phyloP scores from a whole-genome alignment of 2,329 filamentous ascomycete species.

The Pseudogymnoascus sp. region DNA sequence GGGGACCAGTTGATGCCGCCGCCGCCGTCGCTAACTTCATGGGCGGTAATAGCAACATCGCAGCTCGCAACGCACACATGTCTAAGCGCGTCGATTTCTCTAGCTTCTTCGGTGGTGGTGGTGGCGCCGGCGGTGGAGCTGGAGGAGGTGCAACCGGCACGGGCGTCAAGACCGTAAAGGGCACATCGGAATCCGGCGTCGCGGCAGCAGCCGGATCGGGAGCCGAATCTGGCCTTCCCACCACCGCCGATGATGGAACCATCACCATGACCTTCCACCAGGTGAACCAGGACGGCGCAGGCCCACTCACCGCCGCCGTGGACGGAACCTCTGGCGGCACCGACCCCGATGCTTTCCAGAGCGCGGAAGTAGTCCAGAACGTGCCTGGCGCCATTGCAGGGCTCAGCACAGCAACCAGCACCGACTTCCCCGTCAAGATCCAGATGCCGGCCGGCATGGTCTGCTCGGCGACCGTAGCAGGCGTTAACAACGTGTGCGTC shows the following conservation, averaged over 20 bases:
- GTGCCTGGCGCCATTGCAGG: constrained; percentile 52
- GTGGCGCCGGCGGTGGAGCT: constrained; percentile 31
- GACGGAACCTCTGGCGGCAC: constrained; percentile 57
- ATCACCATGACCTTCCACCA: constrained; percentile 59
- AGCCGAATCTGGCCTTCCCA: constrained; percentile 48
- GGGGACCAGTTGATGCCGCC: constrained; percentile 49
- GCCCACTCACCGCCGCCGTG: constrained; percentile 51
- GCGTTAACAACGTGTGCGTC: constrained; percentile 54
- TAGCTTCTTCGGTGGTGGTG: constrained; percentile 20
- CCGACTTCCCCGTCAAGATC: constrained; percentile 56
- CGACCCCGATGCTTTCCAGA: constrained; percentile 51
- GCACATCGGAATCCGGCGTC: constrained; percentile 41
- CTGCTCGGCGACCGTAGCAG: constrained; percentile 50
- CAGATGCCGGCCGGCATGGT: constrained; percentile 62
- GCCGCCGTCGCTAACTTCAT: constrained; percentile 54
- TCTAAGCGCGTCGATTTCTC: constrained; percentile 39
- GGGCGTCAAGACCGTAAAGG: constrained; percentile 40
- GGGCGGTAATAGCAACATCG: constrained; percentile 38
- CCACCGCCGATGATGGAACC: constrained; percentile 49
- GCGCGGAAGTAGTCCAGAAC: constrained; percentile 49
- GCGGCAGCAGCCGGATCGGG: constrained; percentile 45
- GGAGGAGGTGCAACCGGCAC: constrained; percentile 39
- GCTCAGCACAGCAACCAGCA: constrained; percentile 50
- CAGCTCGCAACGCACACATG: constrained; percentile 67
- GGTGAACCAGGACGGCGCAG: constrained; percentile 64